Base-by-base conservation (phyloP, 805 yeast species). In the Yarrowia hollandica region DNA sequence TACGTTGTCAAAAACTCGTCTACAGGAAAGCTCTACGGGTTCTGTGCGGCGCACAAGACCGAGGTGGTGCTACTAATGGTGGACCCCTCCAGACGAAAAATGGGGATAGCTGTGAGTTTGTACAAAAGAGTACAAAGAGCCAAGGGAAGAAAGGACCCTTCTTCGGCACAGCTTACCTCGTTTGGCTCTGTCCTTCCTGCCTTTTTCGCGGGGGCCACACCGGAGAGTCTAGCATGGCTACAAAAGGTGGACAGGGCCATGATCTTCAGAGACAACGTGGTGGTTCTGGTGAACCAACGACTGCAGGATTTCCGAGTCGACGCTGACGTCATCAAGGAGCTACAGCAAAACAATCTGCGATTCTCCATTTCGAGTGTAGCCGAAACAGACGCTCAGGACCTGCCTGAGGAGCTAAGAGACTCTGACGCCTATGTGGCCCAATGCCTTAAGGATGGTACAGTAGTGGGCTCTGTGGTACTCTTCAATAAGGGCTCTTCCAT, bases 81-180 rank as follows among this genome's bases (percentile, higher is more conserved):
- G 4, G 85, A 80, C 62, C 78, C 77, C 46, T 69, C 82, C 7
- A 79, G 81, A 60, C 69, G 85, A 46, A 72, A 77, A 16, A 83
- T 82, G 69, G 77, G 81, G 59, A 77, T 82, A 30, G 85, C 84
- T 5, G 77, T 77, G 55, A 79, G 79, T 61, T 68, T 82, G 31
- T 84, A 82, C 64, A 72, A 75, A 4, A 71, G 82, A 38, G 85
- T 84, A 0, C 70, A 81, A 42, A 69, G 52, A 28, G 52, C 52
- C 35, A 44, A 44, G 35, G 52, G 52, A 4, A 14, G 52, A 5
- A 44, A 44, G 23, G 52, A 44, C 19, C 52, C 52, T 18, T 18
- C 35, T 44, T 28, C 52, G 18, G 52, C 52, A 2, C 52, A 44
- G 25, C 35, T 44, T 34, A 44, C 52, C 18, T 44, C 52, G 14